Base-by-base conservation (phyloP, 768 basidiomycete species). In the Suillus variegatus region DNA sequence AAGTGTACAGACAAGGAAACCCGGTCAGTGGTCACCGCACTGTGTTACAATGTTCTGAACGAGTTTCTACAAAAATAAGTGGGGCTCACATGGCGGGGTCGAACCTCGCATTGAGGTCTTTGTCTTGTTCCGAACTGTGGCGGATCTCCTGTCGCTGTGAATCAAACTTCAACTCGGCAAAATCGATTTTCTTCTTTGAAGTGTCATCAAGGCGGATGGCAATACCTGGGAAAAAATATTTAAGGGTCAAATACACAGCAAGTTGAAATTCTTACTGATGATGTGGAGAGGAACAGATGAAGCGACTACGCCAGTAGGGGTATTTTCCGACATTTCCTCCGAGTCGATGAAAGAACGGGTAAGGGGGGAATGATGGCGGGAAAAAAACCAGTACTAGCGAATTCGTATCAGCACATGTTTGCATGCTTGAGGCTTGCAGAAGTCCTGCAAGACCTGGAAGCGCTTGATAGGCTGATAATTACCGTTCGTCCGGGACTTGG, bases 161-260 rank as follows among this genome's bases (percentile, higher is more conserved):
- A 18, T 38, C 51, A 10, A 62, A 4, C 38, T 54, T 41, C 14
- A 65, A 61, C 40, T 65, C 60, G 6, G 54, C 57, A 14, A 61
- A 65, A 44, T 65, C 40, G 18, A 65, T 28, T 3, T 61, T 60
- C 25, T 38, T 49, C 16, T 51, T 65, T 5, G 64, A 65, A 41
- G 32, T n/a, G 32, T 54, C 64, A 32, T 25, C 51, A 28, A 62
- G 6, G 20, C 20, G 5, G 25, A 65, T 62, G 36, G 28, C 55
- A 44, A 63, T 55, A 25, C 61, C 51, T 65, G 9, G 7, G 41
- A n/a, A 12, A n/a, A 36, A 1, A 36, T n/a, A 41, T n/a, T 18
- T 3, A 40, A 7, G 43, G 2, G 43, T 8, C n/a, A 63, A 22
- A 41, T 36, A 40, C 22, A 16, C 16, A 5, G 9, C 2, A 38